Evolutionary conservation across 495 filamentous ascomycete species (phyloP).

Genomic region (Penicillium pulvis): DNA sequence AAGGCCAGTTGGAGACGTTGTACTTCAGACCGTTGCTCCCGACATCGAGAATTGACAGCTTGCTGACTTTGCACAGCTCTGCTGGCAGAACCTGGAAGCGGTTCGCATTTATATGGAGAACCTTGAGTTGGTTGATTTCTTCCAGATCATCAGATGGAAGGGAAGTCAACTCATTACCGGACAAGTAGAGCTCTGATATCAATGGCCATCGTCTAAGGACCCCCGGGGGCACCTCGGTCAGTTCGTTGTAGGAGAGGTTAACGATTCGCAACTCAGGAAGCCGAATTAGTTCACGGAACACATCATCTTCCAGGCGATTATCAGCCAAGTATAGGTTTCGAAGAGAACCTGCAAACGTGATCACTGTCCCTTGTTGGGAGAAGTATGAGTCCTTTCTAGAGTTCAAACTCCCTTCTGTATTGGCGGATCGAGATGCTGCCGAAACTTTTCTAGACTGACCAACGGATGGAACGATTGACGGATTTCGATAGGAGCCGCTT

Average conservation of each 20-base stretch:
- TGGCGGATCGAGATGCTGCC: conserved; percentile 62
- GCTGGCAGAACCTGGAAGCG: conserved; percentile 96
- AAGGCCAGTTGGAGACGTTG: conserved; percentile 98
- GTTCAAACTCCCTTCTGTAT: conserved; percentile 62
- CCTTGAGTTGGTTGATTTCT: conserved; percentile 78
- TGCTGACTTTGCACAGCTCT: conserved; percentile 91
- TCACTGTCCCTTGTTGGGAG: conserved; percentile 63
- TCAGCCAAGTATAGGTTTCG: conserved; percentile 87
- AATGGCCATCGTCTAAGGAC: conserved; percentile 85
- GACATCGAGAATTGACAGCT: conserved; percentile 87
- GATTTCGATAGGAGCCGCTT: conserved; percentile 65
- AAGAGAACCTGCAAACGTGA: conserved; percentile 84
- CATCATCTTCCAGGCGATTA: conserved; percentile 89
- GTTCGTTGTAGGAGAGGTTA: conserved; percentile 92
- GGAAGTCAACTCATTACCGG: conserved; percentile 89
- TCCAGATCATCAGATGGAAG: conserved; percentile 94
- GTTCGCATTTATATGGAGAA: conserved; percentile 94
- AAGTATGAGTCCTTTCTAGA: conserved; percentile 86
- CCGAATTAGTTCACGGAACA: conserved; percentile 84
- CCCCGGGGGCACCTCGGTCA: conserved; percentile 88
- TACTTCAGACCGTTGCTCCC: conserved; percentile 98
- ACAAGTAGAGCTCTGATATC: conserved; percentile 89
- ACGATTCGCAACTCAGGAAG: conserved; percentile 84
- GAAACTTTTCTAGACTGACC: conserved; percentile 78
- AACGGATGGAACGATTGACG: conserved; percentile 78